Evolutionary conservation across 768 basidiomycete genomes (phyloP), one percentile per base, ranked within the genome.

Genomic region (Nidularia sp.): DNA sequence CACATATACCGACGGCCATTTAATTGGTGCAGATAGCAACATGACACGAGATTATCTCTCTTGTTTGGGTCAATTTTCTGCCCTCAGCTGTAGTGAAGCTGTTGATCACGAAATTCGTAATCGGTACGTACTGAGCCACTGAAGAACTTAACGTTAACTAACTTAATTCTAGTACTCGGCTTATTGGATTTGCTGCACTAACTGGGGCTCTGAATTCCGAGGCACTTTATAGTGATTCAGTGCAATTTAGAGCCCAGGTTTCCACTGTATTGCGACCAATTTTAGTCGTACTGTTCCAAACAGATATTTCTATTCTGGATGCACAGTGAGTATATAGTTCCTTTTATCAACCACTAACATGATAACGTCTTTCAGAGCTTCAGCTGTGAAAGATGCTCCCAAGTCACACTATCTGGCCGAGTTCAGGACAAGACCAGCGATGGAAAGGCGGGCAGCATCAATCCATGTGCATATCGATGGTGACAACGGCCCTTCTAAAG

Each of bases 381-480:
- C 70, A 12, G 74, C 73, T 22, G 78, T 90, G 53, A 87, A 85
- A 63, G 84, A 86, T 47, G 78, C 85, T 39, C 78, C 90, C 1
- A 77, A 75, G 2, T 92, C 93, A 1, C 82, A 86, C 1, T 94
- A 90, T 65, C 72, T 95, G 58, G 82, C 83, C 9, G 92, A 95
- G 62, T 96, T 94, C 59, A 81, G 91, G 34, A 84, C 85, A 4
- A 77, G 88, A 50, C 93, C 94, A 8, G 72, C 84, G 2, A 72
- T 84, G 10, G 90, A 95, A 65, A 74, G 94, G 50, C 82, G 90
- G 32, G 93, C 94, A 0, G 87, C 89, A 4, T 96, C 93, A 1
- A 88, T 97, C 10, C 93, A 95, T 63, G 71, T 87, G 6, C 93
- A 96, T 63, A 69, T 93, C 12, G 88, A 95, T 57, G 93, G 93